Evolutionary conservation across 441 rosid genomes (phyloP).

Genomic region (Syzygium syzygioides): DNA sequence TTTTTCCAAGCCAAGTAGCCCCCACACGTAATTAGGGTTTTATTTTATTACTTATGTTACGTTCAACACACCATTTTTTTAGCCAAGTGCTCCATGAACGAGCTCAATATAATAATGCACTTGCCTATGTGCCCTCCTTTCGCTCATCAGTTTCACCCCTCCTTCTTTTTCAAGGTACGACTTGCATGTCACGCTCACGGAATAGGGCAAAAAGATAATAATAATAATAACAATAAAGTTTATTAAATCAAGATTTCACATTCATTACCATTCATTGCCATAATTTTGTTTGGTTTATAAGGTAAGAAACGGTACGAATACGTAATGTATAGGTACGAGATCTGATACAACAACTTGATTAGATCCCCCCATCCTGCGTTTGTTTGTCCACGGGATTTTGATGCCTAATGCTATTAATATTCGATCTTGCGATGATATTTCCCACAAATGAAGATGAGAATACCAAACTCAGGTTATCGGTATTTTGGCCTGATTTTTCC

Average conservation of each 20-base stretch:
- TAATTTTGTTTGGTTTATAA: not conserved
- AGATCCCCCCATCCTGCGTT: not conserved
- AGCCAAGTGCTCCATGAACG: conserved; percentile 1
- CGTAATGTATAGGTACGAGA: not conserved
- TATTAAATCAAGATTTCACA: not conserved
- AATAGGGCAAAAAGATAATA: not conserved
- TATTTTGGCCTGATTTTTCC: not conserved
- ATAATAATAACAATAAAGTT: not conserved
- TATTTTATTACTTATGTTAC: not conserved
- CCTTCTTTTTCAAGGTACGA: conserved; percentile 1
- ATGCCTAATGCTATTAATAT: not conserved
- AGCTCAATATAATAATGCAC: conserved; percentile 5
- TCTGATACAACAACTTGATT: not conserved
- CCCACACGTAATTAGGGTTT: conserved; percentile 2
- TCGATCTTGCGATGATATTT: not conserved
- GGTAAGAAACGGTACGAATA: not conserved
- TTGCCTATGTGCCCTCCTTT: conserved; percentile 16
- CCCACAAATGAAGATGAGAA: not conserved
- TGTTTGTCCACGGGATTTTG: not conserved
- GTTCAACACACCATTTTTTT: not conserved
- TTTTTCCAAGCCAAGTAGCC: not conserved
- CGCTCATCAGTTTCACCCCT: not conserved
- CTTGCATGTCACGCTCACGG: conserved; percentile 8
- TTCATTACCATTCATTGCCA: not conserved
- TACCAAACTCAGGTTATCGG: no score